phyloP scores from a whole-genome alignment of 2,329 filamentous ascomycete species.

The Paradendryphiella salina region DNA sequence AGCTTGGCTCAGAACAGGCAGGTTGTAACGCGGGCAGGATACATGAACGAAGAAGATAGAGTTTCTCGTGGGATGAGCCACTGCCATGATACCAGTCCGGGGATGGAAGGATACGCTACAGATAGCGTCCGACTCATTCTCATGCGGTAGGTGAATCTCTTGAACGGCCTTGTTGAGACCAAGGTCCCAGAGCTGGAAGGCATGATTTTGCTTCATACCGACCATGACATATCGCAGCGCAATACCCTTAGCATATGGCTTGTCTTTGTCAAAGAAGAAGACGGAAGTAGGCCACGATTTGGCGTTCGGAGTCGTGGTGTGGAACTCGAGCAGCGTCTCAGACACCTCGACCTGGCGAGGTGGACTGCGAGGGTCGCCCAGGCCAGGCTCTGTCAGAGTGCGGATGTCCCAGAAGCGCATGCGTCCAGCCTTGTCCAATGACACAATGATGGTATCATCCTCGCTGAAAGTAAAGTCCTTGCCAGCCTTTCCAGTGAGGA shows the following conservation, averaged over 20 bases:
- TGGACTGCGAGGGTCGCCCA: slow-evolving; percentile 48
- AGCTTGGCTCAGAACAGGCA: slow-evolving; percentile 80
- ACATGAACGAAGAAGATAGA: slow-evolving; percentile 96
- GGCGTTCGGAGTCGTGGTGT: slow-evolving; percentile 82
- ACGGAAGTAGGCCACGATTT: slow-evolving; percentile 98
- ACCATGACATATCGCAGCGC: slow-evolving; percentile 95
- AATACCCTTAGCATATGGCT: slow-evolving; percentile 85
- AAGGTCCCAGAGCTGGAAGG: slow-evolving; percentile 96
- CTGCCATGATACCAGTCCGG: slow-evolving; percentile 85
- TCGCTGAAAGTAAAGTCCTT: slow-evolving; percentile 99
- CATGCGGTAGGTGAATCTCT: slow-evolving; percentile 93
- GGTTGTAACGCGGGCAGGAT: slow-evolving; percentile 88
- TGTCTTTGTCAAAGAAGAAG: slow-evolving; percentile 92
- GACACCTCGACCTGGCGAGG: slow-evolving; percentile 72
- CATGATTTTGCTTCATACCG: slow-evolving; percentile 98
- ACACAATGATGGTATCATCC: slow-evolving; percentile 91
- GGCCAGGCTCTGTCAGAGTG: slow-evolving; percentile 63
- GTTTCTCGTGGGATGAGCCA: slow-evolving; percentile 95
- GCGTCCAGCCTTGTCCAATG: slow-evolving; percentile 92
- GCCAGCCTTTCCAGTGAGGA: slow-evolving; percentile 95
- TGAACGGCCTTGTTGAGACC: slow-evolving; percentile 93
- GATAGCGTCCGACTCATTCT: slow-evolving; percentile 95
- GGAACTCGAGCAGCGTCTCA: slow-evolving; percentile 82
- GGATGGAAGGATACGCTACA: slow-evolving; percentile 97
- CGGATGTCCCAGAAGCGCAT: slow-evolving; percentile 99